Evolutionary conservation across 2,329 filamentous ascomycete species (phyloP).

Genomic region (Furcasterigmium sp.): DNA sequence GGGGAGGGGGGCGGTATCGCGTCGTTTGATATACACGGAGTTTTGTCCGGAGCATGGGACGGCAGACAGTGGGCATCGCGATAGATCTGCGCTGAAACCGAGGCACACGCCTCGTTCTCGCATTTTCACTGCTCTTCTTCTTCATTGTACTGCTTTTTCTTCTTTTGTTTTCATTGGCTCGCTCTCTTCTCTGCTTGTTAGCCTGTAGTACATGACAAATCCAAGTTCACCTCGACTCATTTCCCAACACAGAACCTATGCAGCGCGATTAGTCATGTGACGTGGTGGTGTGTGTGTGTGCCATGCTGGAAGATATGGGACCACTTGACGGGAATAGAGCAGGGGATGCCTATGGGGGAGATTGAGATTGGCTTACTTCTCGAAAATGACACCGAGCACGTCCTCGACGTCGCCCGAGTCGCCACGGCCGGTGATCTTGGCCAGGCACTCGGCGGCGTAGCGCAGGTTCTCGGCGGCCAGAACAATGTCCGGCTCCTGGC

Average conservation of each 20-base stretch:
- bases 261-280: background rate
- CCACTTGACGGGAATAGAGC: too few relatives aligned
- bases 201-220: slow-evolving; percentile 9
- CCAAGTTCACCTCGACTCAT: slow-evolving; percentile 20
- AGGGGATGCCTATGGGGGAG: too few relatives aligned
- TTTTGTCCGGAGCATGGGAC: too few relatives aligned
- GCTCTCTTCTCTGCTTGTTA: background rate
- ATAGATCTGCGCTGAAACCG: background rate
- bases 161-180: slow-evolving; percentile 11
- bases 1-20: too few relatives aligned
- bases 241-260: slow-evolving; percentile 43
- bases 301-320: background rate
- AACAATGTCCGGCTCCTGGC: slow-evolving; percentile 70
- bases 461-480: slow-evolving; percentile 86
- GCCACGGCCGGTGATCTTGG: slow-evolving; percentile 80
- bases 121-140: slow-evolving; percentile 4
- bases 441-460: slow-evolving; percentile 72
- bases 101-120: background rate
- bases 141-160: too few relatives aligned
- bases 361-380: slow-evolving; percentile 64
- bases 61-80: background rate
- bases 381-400: slow-evolving; percentile 92
- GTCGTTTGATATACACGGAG: too few relatives aligned
- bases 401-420: slow-evolving; percentile 90
- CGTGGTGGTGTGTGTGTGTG: background rate